These are phyloP conservation scores for Poronia punctata DNA, from an alignment of 495 filamentous ascomycete species.

Conservation along the genomic window DNA sequence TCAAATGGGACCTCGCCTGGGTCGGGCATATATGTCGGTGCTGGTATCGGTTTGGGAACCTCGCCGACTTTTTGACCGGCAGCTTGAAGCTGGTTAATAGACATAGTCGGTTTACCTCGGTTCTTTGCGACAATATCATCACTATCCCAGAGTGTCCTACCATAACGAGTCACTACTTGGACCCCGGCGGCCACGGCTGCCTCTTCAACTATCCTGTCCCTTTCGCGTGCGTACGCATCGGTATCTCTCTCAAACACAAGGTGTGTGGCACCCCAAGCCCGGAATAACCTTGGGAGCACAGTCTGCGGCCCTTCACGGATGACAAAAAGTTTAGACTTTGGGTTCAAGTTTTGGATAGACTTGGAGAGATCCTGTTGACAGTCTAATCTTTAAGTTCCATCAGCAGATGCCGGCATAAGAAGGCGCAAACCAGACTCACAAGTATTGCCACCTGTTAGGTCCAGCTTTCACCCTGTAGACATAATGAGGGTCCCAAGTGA, in stretches of 20 bases:
- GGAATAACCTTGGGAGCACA: slow-evolving; percentile 59
- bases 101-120: slow-evolving; percentile 61
- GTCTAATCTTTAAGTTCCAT: slow-evolving; percentile 40
- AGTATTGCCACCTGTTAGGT: slow-evolving; percentile 59
- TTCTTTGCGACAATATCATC: slow-evolving; percentile 58
- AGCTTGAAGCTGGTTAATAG: slow-evolving; percentile 52
- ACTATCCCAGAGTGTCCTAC: slow-evolving; percentile 60
- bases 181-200: slow-evolving; percentile 56
- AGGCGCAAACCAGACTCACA: slow-evolving; percentile 29
- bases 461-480: slow-evolving; percentile 60
- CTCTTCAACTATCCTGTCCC: slow-evolving; percentile 48
- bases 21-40: slow-evolving; percentile 50
- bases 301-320: slow-evolving; percentile 62
- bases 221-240: slow-evolving; percentile 56
- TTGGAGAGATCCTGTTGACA: slow-evolving; percentile 57
- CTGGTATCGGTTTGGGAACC: slow-evolving; percentile 47
- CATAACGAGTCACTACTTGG: slow-evolving; percentile 50
- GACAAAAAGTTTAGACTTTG: slow-evolving; percentile 58
- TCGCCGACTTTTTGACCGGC: slow-evolving; percentile 41
- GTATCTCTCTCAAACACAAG: slow-evolving; percentile 70
- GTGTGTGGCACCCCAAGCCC: slow-evolving; percentile 60
- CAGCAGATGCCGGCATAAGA: not conserved
- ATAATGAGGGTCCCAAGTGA: slow-evolving; percentile 70
- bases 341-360: slow-evolving; percentile 53
- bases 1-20: slow-evolving; percentile 51